Percentiles rank a stretch among this genome's conserved stretches.
Evolutionary conservation across 2,329 filamentous ascomycete genomes (phyloP).

Genomic region (Acrocalymma vagum): DNA sequence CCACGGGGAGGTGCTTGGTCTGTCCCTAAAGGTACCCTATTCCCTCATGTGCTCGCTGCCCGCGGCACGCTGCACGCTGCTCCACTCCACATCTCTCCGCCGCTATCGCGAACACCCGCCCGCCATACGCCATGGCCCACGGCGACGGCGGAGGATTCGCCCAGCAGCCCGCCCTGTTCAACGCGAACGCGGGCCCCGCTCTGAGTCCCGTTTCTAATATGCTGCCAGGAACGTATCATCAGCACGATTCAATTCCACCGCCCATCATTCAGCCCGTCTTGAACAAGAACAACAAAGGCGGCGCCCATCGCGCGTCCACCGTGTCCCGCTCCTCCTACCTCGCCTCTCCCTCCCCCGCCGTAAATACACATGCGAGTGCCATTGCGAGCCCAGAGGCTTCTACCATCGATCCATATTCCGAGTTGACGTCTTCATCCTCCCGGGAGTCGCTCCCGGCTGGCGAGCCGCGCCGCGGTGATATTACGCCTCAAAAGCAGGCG

Average conservation of each 20-base stretch:
- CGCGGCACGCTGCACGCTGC: slow-evolving; percentile 1
- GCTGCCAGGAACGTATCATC: slow-evolving; percentile 25
- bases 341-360: slow-evolving; percentile 15
- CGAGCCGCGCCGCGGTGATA: slow-evolving; percentile 27
- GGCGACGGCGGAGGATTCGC: slow-evolving; percentile 22
- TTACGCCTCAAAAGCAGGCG: slow-evolving; percentile 36
- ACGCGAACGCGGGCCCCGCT: slow-evolving; percentile 4
- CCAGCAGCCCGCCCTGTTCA: slow-evolving; percentile 15
- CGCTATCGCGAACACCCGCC: slow-evolving; percentile 26
- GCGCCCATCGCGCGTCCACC: slow-evolving; percentile 23
- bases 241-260: slow-evolving; percentile 20
- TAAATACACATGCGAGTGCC: slow-evolving; percentile 37
- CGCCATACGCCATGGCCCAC: slow-evolving; percentile 29
- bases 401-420: slow-evolving; percentile 30
- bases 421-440: slow-evolving; percentile 41
- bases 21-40: slow-evolving; percentile 25
- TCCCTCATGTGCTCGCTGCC: slow-evolving; percentile 19
- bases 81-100: slow-evolving; percentile 19
- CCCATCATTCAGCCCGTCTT: slow-evolving; percentile 36
- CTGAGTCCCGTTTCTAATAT: slow-evolving; percentile 30
- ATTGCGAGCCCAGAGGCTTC: slow-evolving; percentile 35
- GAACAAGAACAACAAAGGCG: slow-evolving; percentile 30
- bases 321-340: slow-evolving; percentile 17
- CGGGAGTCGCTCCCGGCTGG: slow-evolving; percentile 37
- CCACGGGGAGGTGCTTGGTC: slow-evolving; percentile 40